Percentiles rank a stretch among this genome's conserved stretches.
Conservation (phyloP, 1,284 basidiomycete genomes). For the Flammula alnicola region DNA sequence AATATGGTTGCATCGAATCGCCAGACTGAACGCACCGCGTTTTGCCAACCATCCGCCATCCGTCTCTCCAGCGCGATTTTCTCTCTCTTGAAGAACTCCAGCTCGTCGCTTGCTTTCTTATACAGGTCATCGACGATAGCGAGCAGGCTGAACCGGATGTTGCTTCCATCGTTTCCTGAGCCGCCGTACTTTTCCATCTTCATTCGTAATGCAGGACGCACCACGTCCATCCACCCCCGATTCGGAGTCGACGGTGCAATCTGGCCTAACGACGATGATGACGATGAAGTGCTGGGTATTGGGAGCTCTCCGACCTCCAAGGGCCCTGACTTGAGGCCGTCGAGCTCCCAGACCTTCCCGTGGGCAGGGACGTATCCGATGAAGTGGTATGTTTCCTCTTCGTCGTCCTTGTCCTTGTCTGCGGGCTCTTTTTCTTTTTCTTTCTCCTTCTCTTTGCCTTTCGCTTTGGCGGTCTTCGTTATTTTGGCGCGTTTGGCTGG, state of each 20-base stretch:
- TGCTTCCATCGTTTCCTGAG: slow-evolving; percentile 43
- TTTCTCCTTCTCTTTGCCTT: slow-evolving; percentile 9
- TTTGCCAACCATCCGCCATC: slow-evolving; percentile 28
- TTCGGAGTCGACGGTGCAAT: neutral
- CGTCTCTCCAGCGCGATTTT: slow-evolving; percentile 48
- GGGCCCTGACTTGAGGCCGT: slow-evolving; percentile 56
- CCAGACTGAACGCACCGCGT: slow-evolving; percentile 25
- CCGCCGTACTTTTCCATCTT: slow-evolving; percentile 63
- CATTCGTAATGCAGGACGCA: slow-evolving; percentile 58
- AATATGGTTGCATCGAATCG: slow-evolving; percentile 1
- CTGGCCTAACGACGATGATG: slow-evolving; percentile 6
- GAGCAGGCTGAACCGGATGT: slow-evolving; percentile 63
- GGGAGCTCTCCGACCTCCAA: slow-evolving; percentile 63
- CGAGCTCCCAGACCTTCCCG: slow-evolving; percentile 69
- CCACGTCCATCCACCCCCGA: slow-evolving; percentile 59
- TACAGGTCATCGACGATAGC: slow-evolving; percentile 60
- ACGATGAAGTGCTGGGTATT: slow-evolving; percentile 12
- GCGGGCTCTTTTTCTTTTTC: slow-evolving; percentile 9
- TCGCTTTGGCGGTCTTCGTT: slow-evolving; percentile 16
- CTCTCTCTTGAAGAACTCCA: slow-evolving; percentile 57
- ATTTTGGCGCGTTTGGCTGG: slow-evolving; percentile 46
- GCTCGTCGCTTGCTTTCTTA: slow-evolving; percentile 51
- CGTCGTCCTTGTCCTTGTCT: slow-evolving; percentile 23
- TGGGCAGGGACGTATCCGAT: slow-evolving; percentile 64
- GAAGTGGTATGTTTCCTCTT: slow-evolving; percentile 61